Evolutionary conservation across 2,329 filamentous ascomycete genomes (phyloP).

Genomic region (Pyricularia pennisetigena): DNA sequence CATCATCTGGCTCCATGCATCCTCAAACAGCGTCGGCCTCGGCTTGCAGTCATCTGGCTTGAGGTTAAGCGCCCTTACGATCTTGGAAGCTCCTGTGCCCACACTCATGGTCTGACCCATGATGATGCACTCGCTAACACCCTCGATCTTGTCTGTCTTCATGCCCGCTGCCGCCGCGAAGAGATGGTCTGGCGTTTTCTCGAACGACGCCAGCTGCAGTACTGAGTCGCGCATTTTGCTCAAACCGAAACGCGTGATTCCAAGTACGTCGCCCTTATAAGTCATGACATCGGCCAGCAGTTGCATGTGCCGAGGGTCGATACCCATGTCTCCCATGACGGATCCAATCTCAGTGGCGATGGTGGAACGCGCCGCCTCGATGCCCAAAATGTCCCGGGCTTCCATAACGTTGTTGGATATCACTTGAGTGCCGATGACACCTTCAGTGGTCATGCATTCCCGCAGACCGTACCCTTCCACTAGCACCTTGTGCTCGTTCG

Average conservation of each 20-base stretch:
- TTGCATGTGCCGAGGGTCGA: slow-evolving; percentile 97
- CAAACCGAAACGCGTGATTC: slow-evolving; percentile 91
- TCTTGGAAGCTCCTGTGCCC: slow-evolving; percentile 86
- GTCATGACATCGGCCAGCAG: slow-evolving; percentile 97
- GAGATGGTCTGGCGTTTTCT: slow-evolving; percentile 95
- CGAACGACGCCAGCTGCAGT: slow-evolving; percentile 87
- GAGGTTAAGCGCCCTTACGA: slow-evolving; percentile 69
- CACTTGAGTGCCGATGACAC: slow-evolving; percentile 68
- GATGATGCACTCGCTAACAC: slow-evolving; percentile 94
- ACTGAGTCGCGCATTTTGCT: slow-evolving; percentile 95
- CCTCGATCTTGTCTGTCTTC: slow-evolving; percentile 86
- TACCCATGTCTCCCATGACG: slow-evolving; percentile 91
- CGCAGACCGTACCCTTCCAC: slow-evolving; percentile 92
- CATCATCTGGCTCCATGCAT: slow-evolving; percentile 39
- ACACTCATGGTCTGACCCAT: slow-evolving; percentile 92
- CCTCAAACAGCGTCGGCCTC: slow-evolving; percentile 62
- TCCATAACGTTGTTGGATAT: slow-evolving; percentile 87
- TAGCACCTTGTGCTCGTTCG: slow-evolving; percentile 60
- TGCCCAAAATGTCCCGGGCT: slow-evolving; percentile 75
- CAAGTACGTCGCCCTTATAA: slow-evolving; percentile 92
- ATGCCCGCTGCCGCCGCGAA: slow-evolving; percentile 90
- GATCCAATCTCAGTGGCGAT: slow-evolving; percentile 80
- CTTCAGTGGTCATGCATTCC: slow-evolving; percentile 86
- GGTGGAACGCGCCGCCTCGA: slow-evolving; percentile 83
- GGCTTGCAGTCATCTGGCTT: slow-evolving; percentile 44